These are phyloP conservation scores for Desmodesmus armatus DNA, from an alignment of 139 green algal genomes.

Conservation along the genomic window DNA sequence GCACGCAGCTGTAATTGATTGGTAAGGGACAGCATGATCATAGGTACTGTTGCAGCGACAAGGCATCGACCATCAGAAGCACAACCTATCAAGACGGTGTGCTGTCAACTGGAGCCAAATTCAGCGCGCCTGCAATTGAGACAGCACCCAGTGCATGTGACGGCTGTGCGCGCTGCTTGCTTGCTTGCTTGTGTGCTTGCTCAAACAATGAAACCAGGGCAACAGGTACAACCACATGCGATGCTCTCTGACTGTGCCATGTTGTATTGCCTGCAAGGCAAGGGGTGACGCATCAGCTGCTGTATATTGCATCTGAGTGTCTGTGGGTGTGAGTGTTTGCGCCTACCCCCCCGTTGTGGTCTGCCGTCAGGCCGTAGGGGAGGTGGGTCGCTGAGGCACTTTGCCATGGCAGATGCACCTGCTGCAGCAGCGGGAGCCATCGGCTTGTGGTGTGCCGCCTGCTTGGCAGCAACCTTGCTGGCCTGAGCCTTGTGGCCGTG, in stretches of 20 bases:
- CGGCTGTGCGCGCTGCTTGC: too few relatives aligned
- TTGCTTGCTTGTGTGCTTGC: too few relatives aligned
- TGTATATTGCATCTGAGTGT: background rate
- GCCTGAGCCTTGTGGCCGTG: conserved; percentile 36
- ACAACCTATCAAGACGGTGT: too few relatives aligned
- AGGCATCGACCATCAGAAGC: too few relatives aligned
- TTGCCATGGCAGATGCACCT: conserved; percentile 83
- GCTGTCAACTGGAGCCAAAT: too few relatives aligned
- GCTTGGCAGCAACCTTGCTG: conserved; percentile 37
- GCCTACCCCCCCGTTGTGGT: conserved; percentile 70
- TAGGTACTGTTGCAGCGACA: too few relatives aligned
- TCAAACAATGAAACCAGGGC: background rate
- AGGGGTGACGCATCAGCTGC: background rate
- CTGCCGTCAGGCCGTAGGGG: conserved; percentile 59
- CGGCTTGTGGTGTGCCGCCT: conserved; percentile 4
- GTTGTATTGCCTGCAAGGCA: background rate
- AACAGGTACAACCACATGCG: background rate
- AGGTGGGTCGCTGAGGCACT: conserved; percentile 67
- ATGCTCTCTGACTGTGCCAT: conserved; percentile 2
- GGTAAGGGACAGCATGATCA: too few relatives aligned
- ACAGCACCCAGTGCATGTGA: too few relatives aligned
- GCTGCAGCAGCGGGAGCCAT: conserved; percentile 53
- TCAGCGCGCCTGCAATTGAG: too few relatives aligned
- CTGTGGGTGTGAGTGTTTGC: background rate
- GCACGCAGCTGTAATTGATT: too few relatives aligned